Base-by-base conservation (phyloP, 2,329 filamentous ascomycete genomes). In the Lasiodiplodia citricola region DNA sequence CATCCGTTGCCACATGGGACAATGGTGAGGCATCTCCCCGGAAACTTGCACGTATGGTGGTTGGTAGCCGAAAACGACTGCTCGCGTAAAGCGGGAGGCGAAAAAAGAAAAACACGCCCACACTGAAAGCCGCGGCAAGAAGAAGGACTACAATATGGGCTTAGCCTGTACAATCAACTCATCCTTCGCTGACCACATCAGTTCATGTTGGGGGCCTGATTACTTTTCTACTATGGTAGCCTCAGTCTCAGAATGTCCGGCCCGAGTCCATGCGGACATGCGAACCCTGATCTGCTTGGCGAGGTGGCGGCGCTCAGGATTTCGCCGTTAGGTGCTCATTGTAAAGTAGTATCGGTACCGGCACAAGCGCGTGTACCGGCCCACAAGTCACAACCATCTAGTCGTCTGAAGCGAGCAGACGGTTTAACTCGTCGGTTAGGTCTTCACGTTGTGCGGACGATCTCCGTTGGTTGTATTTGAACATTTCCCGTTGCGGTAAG, bases 211-310 rank as follows among this genome's bases (percentile, higher is more conserved):
- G 37, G n/a, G 28, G 31, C 28, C 51, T 31, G 51, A 54, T 54
- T 28, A 21, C n/a, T 37, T 35, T 35, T 35, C 7, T 35, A 10
- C 18, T 56, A 21, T 37, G 28, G 31, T 16, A 37, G n/a, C 21
- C 54, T 5, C 54, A 18, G 13, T 58, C 5, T 41, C 4, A 21
- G 55, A 41, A 11, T 16, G n/a, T 21, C 35, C 47, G 28, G 41
- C 37, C 60, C 60, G 44, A 64, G 14, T 54, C n/a, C 13, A 25
- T 64, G 58, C 58, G 31, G 58, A 51, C 13, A 25, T 64, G 58
- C 58, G 31, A 41, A 51, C 41, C 58, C 58, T 51, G 58, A 50
- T n/a, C 28, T 21, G 23, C 60, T 47, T 37, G 23, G 38, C 52
- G n/a, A 10, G 47, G 41, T 23, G 25, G 52, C 37, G 47, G 25